Conservation (phyloP, 2,329 filamentous ascomycete species). For the Cordyceps javanica region DNA sequence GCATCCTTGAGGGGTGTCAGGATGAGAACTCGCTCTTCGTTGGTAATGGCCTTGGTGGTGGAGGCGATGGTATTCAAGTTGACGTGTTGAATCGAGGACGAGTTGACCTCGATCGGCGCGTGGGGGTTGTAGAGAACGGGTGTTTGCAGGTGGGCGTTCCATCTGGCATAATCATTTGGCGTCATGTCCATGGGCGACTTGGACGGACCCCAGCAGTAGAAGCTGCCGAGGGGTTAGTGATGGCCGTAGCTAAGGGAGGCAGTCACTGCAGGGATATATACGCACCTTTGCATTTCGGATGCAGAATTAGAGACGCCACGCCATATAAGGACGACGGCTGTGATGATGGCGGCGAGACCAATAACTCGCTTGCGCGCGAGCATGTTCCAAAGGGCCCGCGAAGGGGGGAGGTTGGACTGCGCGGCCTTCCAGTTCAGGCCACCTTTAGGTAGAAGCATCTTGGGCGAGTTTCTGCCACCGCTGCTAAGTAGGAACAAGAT, state of each 20-base stretch:
- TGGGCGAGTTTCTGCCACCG: constrained; percentile 25
- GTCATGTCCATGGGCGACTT: constrained; percentile 97
- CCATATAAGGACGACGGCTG: constrained; percentile 77
- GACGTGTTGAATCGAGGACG: constrained; percentile 68
- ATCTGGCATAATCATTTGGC: constrained; percentile 81
- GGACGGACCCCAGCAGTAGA: constrained; percentile 93
- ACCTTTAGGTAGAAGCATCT: constrained; percentile 86
- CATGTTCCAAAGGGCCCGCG: constrained; percentile 63
- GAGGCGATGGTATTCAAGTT: constrained; percentile 82
- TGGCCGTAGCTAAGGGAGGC: neutral
- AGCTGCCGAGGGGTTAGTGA: constrained; percentile 47
- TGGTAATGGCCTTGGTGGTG: constrained; percentile 68
- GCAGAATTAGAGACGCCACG: constrained; percentile 74
- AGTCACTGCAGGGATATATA: neutral
- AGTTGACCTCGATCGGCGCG: constrained; percentile 77
- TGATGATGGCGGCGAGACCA: constrained; percentile 62
- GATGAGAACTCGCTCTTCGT: constrained; percentile 83
- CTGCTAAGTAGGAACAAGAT: neutral
- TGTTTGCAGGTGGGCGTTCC: constrained; percentile 83
- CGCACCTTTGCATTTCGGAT: constrained; percentile 85
- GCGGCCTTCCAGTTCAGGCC: constrained; percentile 91
- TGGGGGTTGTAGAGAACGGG: constrained; percentile 97
- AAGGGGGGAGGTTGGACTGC: constrained; percentile 70
- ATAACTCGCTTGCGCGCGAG: constrained; percentile 74
- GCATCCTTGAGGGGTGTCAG: constrained; percentile 92